Base-by-base conservation (phyloP, 1,284 basidiomycete genomes). In the Afroboletus lepidellus region DNA sequence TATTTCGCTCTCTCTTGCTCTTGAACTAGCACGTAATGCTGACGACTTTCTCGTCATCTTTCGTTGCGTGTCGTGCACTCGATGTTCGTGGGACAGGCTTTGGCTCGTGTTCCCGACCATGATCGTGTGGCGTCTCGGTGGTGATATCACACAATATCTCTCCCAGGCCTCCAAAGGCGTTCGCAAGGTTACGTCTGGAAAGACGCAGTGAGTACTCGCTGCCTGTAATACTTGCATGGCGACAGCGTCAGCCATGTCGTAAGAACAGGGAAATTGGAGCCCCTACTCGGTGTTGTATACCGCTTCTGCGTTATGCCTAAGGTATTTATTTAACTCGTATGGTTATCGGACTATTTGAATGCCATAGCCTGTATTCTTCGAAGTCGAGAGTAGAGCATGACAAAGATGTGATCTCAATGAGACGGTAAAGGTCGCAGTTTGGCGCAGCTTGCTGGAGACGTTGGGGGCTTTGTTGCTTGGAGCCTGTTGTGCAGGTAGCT, bases 61-160 rank as follows among this genome's bases (percentile, higher is more conserved):
- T 18, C 18, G 16, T 41, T 24, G 16, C n/a, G 1, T 11, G 21
- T 24, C 15, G 21, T 39, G n/a, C 20, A 18, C 18, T 25, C 27
- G 11, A 29, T 30, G 20, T 25, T 16, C 8, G 18, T 42, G 23
- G 39, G 13, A 45, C 27, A 90, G 89, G 5, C 57, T 87, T 8
- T 92, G 90, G 90, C 70, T 92, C 51, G 62, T 91, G 29, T 64
- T 90, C 34, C 90, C 90, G 1, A 62, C 72, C 39, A 64, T 85
- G 57, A 83, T 92, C 53, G 59, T 82, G 21, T 68, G 66, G 53
- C 74, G 69, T 37, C 72, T 91, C 12, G 80, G 82, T 15, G 76
- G 74, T 60, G 85, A 90, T 57, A 75, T 90, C 45, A 60, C 67
- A 0, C 59, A 64, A 3, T 69, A 78, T 5, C 70, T 88, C 32